Conservation (phyloP, 129 eudicot genomes). For the Flaveria ramosissima region DNA sequence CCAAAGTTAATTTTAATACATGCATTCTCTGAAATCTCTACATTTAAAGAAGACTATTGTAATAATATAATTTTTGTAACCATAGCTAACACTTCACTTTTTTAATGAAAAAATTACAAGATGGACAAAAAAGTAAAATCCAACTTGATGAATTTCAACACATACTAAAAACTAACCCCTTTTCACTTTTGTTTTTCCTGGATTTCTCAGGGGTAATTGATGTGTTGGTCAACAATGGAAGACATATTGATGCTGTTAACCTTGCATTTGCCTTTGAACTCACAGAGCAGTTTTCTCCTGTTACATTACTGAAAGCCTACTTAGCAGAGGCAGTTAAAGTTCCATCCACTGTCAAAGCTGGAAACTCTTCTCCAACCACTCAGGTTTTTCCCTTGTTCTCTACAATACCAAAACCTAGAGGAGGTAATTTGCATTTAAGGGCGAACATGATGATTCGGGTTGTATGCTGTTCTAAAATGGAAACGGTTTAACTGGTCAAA, state of each 20-base stretch:
- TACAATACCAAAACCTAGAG: background rate
- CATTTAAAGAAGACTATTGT: too few relatives aligned
- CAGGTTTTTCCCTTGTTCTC: conserved; percentile 43
- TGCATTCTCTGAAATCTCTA: background rate
- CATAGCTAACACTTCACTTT: too few relatives aligned
- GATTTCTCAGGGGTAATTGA: conserved; percentile 72
- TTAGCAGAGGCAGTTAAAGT: conserved; percentile 65
- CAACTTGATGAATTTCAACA: too few relatives aligned
- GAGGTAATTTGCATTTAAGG: background rate
- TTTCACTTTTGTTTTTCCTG: background rate
- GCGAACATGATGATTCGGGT: background rate
- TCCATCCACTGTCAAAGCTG: conserved; percentile 61
- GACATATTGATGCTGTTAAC: conserved; percentile 95
- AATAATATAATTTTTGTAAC: too few relatives aligned
- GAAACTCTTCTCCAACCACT: conserved; percentile 54
- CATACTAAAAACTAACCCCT: too few relatives aligned
- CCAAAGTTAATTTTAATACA: too few relatives aligned
- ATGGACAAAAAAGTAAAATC: too few relatives aligned
- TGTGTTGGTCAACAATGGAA: conserved; percentile 76
- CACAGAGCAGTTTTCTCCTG: conserved; percentile 78
- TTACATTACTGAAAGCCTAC: conserved; percentile 73
- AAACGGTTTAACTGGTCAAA: background rate
- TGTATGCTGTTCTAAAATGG: background rate
- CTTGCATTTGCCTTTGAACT: conserved; percentile 86
- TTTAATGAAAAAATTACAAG: too few relatives aligned